Percentiles rank a stretch among this genome's conserved stretches.
These are phyloP conservation scores for Miscanthus sacchariflorus DNA, from an alignment of 202 grass and related monocot genomes.

Conservation along the genomic window DNA sequence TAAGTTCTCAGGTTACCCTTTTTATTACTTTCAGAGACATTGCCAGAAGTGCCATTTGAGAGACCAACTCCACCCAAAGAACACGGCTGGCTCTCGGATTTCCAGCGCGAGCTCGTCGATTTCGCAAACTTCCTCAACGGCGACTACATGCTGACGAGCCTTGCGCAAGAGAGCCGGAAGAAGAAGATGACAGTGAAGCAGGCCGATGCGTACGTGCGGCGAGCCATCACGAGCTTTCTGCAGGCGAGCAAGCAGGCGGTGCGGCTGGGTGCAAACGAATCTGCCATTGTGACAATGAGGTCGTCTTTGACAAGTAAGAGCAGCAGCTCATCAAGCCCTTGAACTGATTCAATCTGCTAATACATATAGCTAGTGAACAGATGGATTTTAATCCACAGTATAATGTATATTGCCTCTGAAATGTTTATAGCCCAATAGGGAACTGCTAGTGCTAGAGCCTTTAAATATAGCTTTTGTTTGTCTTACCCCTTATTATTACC, in stretches of 20 bases:
- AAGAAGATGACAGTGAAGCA: slow-evolving; percentile 83
- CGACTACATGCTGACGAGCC: slow-evolving; percentile 85
- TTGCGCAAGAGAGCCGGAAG: slow-evolving; percentile 46
- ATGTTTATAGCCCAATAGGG: background rate
- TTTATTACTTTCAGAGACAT: slow-evolving; percentile 47
- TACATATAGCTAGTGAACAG: slow-evolving; percentile 10
- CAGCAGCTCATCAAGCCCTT: background rate
- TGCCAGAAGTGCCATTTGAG: slow-evolving; percentile 64
- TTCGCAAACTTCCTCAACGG: slow-evolving; percentile 80
- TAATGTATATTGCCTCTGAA: slow-evolving; percentile 14
- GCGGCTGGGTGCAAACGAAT: slow-evolving; percentile 72
- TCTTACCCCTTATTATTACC: background rate
- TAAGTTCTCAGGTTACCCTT: too few species aligned
- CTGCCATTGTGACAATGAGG: slow-evolving; percentile 85
- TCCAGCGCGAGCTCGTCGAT: slow-evolving; percentile 78
- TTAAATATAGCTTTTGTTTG: too few species aligned
- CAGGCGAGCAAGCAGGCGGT: slow-evolving; percentile 77
- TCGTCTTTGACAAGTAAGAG: slow-evolving; percentile 70
- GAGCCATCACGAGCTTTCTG: slow-evolving; percentile 70
- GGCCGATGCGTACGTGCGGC: slow-evolving; percentile 69
- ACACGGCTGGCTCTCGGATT: slow-evolving; percentile 81
- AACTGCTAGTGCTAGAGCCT: background rate
- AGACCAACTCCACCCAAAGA: slow-evolving; percentile 58
- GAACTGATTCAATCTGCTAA: background rate
- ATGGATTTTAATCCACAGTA: background rate